Percentiles rank a stretch among this genome's conserved stretches.
These are phyloP conservation scores for Amaranthus hypochondriacus DNA, from an alignment of 148 eudicot genomes.

Conservation along the genomic window DNA sequence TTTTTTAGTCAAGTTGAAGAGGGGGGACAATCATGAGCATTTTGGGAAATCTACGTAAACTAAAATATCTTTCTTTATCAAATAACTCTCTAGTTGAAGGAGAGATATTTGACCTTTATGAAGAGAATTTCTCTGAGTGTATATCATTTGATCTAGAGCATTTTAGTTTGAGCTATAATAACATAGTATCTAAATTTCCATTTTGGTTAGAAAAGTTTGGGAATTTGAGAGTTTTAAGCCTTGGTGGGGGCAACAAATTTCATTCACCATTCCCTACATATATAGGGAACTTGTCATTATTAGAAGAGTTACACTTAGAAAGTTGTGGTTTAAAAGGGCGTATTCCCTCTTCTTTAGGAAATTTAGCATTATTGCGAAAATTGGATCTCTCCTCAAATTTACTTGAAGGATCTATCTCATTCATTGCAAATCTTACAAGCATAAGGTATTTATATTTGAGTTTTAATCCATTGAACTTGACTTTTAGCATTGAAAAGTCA, in stretches of 20 bases:
- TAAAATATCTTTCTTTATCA: conserved; percentile 9
- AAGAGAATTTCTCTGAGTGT: conserved; percentile 10
- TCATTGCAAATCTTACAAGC: conserved; percentile 25
- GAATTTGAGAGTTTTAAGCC: not conserved
- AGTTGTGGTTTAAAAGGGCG: conserved; percentile 1
- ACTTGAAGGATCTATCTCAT: not conserved
- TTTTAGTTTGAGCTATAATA: not conserved
- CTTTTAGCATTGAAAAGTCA: conserved; percentile 5
- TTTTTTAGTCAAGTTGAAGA: conserved; percentile 19
- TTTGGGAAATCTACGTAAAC: conserved; percentile 10
- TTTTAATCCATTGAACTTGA: conserved; percentile 6
- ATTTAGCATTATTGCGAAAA: not conserved
- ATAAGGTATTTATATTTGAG: conserved; percentile 1
- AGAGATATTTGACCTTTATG: not conserved
- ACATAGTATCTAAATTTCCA: not conserved
- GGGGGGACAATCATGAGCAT: conserved; percentile 25
- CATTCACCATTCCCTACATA: conserved; percentile 10
- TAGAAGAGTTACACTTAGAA: conserved; percentile 10
- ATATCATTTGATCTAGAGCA: conserved; percentile 2
- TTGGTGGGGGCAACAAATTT: not conserved
- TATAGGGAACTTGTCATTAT: conserved; percentile 15
- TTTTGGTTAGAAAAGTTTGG: conserved; percentile 13
- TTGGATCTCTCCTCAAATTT: conserved; percentile 14
- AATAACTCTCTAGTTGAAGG: not conserved
- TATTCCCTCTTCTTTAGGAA: not conserved